Evolutionary conservation across 208 protist species (phyloP).

Genomic region (Leptomonas pyrrhocoris): DNA sequence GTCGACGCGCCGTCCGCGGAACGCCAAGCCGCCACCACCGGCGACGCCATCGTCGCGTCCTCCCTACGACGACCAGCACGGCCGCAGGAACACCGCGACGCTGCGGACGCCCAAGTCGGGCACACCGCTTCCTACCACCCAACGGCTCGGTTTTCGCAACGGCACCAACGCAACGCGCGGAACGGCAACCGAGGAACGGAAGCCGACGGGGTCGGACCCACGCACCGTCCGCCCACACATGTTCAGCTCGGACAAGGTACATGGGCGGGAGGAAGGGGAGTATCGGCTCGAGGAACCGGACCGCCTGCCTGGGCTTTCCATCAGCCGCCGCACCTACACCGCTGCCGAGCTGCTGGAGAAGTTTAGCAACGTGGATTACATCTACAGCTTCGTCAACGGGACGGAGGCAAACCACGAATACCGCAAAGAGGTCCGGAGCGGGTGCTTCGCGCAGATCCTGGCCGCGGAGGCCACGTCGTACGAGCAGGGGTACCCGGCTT

Average conservation of each 20-base stretch:
- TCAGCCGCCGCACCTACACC: slow-evolving; percentile 37
- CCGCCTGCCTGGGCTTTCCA: slow-evolving; percentile 33
- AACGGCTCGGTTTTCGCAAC: too few species aligned
- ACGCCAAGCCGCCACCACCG: too few species aligned
- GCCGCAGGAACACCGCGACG: too few species aligned
- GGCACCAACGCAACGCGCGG: not conserved
- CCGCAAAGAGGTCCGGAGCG: slow-evolving; percentile 19
- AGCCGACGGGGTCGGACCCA: not conserved
- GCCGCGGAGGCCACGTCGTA: not conserved
- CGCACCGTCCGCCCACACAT: not conserved
- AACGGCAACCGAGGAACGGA: not conserved
- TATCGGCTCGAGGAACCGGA: slow-evolving; percentile 34
- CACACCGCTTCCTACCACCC: too few species aligned
- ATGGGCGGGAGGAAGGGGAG: slow-evolving; percentile 24
- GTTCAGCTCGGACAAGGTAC: not conserved
- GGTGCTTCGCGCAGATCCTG: not conserved
- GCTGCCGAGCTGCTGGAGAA: slow-evolving; percentile 29
- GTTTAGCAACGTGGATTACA: slow-evolving; percentile 77
- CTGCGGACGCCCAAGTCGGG: too few species aligned
- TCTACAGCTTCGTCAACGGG: slow-evolving; percentile 98
- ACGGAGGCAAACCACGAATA: slow-evolving; percentile 75
- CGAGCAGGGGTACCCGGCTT: not conserved
- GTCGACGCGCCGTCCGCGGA: too few species aligned
- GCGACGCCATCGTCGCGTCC: too few species aligned
- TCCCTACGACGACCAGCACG: too few species aligned